Conservation (phyloP, 805 yeast species). For the Priceomyces carsonii region DNA sequence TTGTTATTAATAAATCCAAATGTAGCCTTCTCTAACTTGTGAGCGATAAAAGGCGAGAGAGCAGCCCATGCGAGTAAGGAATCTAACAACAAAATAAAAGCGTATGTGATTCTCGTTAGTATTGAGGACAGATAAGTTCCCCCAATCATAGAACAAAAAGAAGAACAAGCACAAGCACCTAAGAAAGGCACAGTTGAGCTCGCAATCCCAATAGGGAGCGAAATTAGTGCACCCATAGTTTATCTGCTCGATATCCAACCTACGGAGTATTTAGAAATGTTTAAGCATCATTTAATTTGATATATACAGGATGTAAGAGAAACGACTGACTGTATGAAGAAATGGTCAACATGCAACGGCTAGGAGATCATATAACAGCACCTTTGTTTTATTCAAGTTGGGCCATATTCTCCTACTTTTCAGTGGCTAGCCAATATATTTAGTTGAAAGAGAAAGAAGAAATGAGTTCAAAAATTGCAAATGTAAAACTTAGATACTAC, state of each 20-base stretch:
- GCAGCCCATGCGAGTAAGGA: constrained; percentile 91
- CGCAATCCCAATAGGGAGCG: constrained; percentile 67
- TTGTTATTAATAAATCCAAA: constrained; percentile 67
- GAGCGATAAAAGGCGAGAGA: constrained; percentile 75
- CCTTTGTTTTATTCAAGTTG: too few species aligned
- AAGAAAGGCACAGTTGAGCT: constrained; percentile 55
- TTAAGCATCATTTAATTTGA: neutral
- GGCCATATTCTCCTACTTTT: too few species aligned
- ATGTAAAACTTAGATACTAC: too few species aligned
- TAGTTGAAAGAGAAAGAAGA: too few species aligned
- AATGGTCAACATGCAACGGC: too few species aligned
- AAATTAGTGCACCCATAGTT: constrained; percentile 66
- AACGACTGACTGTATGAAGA: too few species aligned
- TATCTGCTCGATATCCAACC: too few species aligned
- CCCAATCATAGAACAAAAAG: constrained; percentile 51
- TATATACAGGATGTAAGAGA: too few species aligned
- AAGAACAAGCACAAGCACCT: constrained; percentile 78
- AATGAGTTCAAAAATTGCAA: too few species aligned
- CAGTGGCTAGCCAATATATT: too few species aligned
- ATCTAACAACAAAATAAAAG: constrained; percentile 71
- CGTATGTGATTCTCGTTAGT: constrained; percentile 86
- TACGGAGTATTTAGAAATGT: neutral
- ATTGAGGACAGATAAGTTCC: constrained; percentile 72
- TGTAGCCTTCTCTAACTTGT: constrained; percentile 69
- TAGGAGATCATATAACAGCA: too few species aligned